Conservation (phyloP, 176 grass and related monocot species). For the Leersia perrieri region DNA sequence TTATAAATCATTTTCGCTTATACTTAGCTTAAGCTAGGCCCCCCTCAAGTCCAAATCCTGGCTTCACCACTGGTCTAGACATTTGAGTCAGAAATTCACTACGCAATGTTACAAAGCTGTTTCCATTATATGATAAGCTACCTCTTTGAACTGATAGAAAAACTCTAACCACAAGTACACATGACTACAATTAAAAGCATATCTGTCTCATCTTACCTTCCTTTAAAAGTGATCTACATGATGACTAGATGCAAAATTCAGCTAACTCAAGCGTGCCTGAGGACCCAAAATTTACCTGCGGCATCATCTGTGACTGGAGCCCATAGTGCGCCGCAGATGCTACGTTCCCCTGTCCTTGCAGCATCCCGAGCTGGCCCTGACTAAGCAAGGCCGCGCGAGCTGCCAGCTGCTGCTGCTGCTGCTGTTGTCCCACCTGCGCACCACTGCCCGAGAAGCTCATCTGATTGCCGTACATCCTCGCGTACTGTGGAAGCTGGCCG, state of each 20-base stretch:
- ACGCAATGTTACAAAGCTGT: neutral
- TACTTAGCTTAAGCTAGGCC: too few relatives aligned
- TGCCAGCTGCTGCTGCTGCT: conserved; percentile 63
- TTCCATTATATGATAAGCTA: neutral
- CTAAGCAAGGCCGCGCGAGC: conserved; percentile 66
- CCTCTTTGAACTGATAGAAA: neutral
- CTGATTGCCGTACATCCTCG: conserved; percentile 76
- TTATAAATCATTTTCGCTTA: too few relatives aligned
- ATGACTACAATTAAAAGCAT: neutral
- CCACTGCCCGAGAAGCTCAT: conserved; percentile 77
- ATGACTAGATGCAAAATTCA: neutral
- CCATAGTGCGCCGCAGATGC: conserved; percentile 60
- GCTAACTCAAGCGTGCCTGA: neutral
- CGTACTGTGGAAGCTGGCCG: conserved; percentile 56
- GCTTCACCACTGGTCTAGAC: too few relatives aligned
- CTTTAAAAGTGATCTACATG: neutral
- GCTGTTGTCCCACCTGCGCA: conserved; percentile 50
- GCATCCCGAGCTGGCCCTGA: conserved; percentile 67
- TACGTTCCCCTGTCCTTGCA: conserved; percentile 62
- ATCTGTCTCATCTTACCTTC: neutral
- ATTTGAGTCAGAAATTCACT: conserved; percentile 8
- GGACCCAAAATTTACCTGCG: conserved; percentile 52
- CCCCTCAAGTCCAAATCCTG: too few relatives aligned
- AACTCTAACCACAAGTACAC: neutral
- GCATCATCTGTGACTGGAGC: conserved; percentile 77